Base-by-base conservation (phyloP, 306 rosid species). In the Cicer bijugum region DNA sequence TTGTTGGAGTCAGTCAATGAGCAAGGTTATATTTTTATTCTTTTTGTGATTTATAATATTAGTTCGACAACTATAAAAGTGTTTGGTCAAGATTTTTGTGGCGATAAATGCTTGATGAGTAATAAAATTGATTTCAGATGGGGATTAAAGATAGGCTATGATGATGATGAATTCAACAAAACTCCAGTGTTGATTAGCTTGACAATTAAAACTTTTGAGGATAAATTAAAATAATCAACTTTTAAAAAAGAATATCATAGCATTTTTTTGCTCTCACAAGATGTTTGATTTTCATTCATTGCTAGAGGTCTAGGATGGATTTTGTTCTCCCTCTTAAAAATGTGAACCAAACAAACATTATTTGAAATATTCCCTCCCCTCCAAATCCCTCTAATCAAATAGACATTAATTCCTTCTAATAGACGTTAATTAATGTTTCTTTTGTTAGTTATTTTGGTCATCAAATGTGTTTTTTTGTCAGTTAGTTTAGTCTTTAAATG, bases 1-100 rank as follows among this genome's bases (percentile, higher is more conserved):
- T 74, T 7, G 68, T 85, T 10, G 79, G 81, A 63, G 84, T 72
- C 77, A 71, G 62, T 70, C 83, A 85, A 61, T 81, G 71, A 87
- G 57, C 68, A 71, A 79, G 83, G 86, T 84, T 82, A 69, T 67
- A 59, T 60, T 53, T 63, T 73, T 11, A 77, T 60, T 74, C 71
- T 62, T 69, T 57, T 37, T 2, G 23, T 46, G 50, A 75, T 73
- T 78, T 78, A n/a, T 53, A 37, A 45, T 12, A 69, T 75, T 67
- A 23, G 33, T 48, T 65, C 55, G 39, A 70, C 48, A 35, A 12
- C 75, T 66, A 11, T 42, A 17, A 9, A 53, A 66, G 56, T 70
- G 48, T 50, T 8, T 9, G 74, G 28, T 72, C 71, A 46, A 69
- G 78, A 61, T 65, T 77, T 74, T 69, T 5, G 3, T 47, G 78